Evolutionary conservation across 306 rosid genomes (phyloP).

Genomic region (Erythrophleum fordii): DNA sequence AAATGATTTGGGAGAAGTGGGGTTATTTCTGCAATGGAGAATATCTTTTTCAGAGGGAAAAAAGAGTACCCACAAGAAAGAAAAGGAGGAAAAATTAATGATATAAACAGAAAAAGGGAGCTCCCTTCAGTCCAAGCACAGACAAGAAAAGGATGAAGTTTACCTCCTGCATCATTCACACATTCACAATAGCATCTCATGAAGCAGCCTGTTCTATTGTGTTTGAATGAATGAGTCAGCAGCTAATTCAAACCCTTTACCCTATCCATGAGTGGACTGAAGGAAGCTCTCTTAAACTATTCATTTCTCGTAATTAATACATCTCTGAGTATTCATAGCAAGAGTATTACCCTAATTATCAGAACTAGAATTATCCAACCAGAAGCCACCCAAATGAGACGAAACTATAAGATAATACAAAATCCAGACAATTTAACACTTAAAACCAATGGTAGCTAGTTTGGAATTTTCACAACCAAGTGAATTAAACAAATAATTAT

Average conservation of each 20-base stretch:
- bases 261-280: conserved; percentile 93
- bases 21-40: background rate
- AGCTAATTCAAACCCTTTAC: conserved; percentile 75
- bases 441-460: background rate
- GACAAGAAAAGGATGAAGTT: conserved; percentile 68
- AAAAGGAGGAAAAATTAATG: background rate
- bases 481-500: background rate
- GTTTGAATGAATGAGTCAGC: conserved; percentile 98
- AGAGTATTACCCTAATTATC: background rate
- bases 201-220: conserved; percentile 52
- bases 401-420: background rate
- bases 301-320: background rate
- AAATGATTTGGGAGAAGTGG: background rate
- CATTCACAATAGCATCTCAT: conserved; percentile 65
- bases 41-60: too few species aligned
- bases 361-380: background rate
- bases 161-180: conserved; percentile 94
- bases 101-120: conserved; percentile 67
- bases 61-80: background rate
- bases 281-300: conserved; percentile 79
- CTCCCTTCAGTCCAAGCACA: conserved; percentile 99
- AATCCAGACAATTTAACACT: background rate
- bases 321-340: background rate
- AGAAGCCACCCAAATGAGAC: background rate
- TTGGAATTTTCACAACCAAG: too few species aligned